Conservation (phyloP, 2,329 filamentous ascomycete genomes). For the Penicillium sp. region DNA sequence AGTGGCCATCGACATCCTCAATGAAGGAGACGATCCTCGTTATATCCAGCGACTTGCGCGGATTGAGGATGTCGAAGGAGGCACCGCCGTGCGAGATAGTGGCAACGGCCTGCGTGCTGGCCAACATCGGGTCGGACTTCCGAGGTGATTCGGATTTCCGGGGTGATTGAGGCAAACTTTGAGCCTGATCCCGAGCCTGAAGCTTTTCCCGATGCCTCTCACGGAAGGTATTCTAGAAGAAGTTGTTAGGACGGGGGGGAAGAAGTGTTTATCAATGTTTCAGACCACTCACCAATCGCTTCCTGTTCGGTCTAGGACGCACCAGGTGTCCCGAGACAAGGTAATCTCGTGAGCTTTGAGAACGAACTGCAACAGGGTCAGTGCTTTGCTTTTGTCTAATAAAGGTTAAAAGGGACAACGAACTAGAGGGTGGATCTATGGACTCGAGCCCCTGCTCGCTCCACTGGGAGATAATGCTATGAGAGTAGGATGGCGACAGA, state of each 20-base stretch:
- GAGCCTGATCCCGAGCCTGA: constrained; percentile 18
- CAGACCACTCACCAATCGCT: constrained; percentile 23
- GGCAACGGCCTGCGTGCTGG: constrained; percentile 23
- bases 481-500: constrained; percentile 36
- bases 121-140: constrained; percentile 28
- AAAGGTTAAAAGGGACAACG: background rate
- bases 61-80: constrained; percentile 38
- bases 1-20: constrained; percentile 31
- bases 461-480: constrained; percentile 27
- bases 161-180: constrained; percentile 13
- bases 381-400: constrained; percentile 4
- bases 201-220: constrained; percentile 25
- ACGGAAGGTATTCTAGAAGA: constrained; percentile 31
- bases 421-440: constrained; percentile 13
- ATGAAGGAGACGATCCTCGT: constrained; percentile 36
- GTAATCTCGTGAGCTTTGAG: constrained; percentile 17
- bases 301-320: constrained; percentile 23
- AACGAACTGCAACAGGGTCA: constrained; percentile 13
- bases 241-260: constrained; percentile 11
- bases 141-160: constrained; percentile 21
- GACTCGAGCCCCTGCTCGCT: constrained; percentile 30
- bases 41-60: constrained; percentile 34
- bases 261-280: constrained; percentile 14
- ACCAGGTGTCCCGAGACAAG: constrained; percentile 19
- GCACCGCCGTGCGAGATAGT: constrained; percentile 34